phyloP scores from a whole-genome alignment of 2,329 filamentous ascomycete species.

The Paracoccidioides lutzii region DNA sequence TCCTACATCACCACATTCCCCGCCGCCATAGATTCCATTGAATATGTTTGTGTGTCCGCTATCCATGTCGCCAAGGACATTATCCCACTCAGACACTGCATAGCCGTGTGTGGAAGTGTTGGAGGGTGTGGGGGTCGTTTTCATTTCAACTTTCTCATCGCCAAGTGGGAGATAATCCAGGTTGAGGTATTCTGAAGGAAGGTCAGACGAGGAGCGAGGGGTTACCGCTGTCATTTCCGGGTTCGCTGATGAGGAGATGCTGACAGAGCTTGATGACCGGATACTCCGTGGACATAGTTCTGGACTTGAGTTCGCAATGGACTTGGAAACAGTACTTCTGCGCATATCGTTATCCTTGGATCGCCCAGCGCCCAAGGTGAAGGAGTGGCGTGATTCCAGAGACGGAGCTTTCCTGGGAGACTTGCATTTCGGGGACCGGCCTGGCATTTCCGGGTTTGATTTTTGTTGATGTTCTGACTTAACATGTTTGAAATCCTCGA shows the following conservation, averaged over 20 bases:
- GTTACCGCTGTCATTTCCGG: conserved; percentile 11
- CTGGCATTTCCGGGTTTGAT: conserved; percentile 19
- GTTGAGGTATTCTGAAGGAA: conserved; percentile 27
- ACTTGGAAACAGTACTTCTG: neutral
- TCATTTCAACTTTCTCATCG: conserved; percentile 22
- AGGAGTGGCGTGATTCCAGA: conserved; percentile 23
- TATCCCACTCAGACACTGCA: conserved; percentile 66
- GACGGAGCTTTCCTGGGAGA: conserved; percentile 27
- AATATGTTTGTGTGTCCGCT: conserved; percentile 69
- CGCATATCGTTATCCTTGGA: conserved; percentile 2
- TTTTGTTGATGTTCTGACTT: conserved; percentile 11
- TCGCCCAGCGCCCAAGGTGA: conserved; percentile 10
- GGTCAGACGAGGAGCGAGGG: conserved; percentile 21
- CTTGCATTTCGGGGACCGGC: conserved; percentile 21
- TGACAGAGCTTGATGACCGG: conserved; percentile 10
- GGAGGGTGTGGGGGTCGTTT: conserved; percentile 20
- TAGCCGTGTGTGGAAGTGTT: conserved; percentile 30
- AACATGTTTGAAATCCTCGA: conserved; percentile 15
- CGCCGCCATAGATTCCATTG: conserved; percentile 36
- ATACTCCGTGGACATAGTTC: conserved; percentile 8
- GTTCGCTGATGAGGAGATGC: conserved; percentile 6
- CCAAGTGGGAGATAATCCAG: conserved; percentile 45
- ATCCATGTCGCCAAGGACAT: conserved; percentile 65
- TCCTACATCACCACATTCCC: conserved; percentile 25
- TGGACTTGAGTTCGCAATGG: conserved; percentile 3